Evolutionary conservation across 2,329 filamentous ascomycete species (phyloP).

Genomic region (Botrytis porri): DNA sequence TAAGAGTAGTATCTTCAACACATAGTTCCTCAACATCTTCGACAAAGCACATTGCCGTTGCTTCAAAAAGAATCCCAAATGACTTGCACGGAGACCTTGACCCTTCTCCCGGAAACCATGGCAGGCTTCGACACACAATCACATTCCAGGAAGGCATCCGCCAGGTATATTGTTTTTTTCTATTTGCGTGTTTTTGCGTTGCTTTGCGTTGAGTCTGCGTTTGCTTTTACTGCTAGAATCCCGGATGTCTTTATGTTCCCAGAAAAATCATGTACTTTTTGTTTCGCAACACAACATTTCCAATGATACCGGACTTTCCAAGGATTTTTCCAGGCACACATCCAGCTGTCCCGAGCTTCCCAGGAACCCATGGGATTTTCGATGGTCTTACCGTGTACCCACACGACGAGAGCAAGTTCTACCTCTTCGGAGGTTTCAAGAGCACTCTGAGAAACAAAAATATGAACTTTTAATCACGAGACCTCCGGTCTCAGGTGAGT

Average conservation of each 20-base stretch:
- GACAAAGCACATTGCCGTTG: constrained; percentile 21
- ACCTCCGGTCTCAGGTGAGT: constrained; percentile 19
- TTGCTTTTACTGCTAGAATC: constrained; percentile 20
- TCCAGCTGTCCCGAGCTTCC: constrained; percentile 6
- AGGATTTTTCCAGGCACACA: constrained; percentile 12
- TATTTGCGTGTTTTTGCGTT: constrained; percentile 26
- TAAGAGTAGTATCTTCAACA: constrained; percentile 22
- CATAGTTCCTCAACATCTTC: constrained; percentile 7
- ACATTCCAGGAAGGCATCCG: constrained; percentile 34
- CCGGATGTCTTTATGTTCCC: constrained; percentile 31
- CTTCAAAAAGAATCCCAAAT: constrained; percentile 30
- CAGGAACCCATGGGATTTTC: constrained; percentile 8
- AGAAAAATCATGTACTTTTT: constrained; percentile 33
- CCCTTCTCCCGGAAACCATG: constrained; percentile 37
- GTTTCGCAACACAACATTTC: constrained; percentile 23
- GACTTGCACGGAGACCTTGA: constrained; percentile 37
- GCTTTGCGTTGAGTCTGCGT: constrained; percentile 20
- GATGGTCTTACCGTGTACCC: constrained; percentile 8
- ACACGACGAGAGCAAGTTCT: constrained; percentile 10
- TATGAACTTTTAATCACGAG: constrained; percentile 12
- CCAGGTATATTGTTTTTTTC: constrained; percentile 38
- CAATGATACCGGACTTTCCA: constrained; percentile 18
- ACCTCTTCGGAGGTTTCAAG: constrained; percentile 2
- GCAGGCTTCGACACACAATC: constrained; percentile 34
- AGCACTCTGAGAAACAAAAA: constrained; percentile 14